These are phyloP conservation scores for Heliamphora exappendiculata DNA, from an alignment of 148 eudicot species.

Conservation along the genomic window DNA sequence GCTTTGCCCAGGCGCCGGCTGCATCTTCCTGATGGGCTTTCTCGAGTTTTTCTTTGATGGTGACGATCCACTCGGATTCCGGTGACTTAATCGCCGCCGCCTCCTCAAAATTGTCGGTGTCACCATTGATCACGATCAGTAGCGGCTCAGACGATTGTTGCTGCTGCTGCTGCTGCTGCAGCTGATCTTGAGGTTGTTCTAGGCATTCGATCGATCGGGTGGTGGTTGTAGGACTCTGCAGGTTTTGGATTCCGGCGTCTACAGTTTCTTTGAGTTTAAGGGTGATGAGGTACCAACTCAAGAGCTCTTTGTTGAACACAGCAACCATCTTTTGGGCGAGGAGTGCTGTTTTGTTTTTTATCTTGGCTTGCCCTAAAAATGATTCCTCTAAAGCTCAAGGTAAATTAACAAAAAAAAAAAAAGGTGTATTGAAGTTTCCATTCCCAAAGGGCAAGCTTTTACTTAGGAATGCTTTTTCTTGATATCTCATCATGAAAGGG, in stretches of 20 bases:
- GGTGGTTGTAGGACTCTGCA: conserved; percentile 13
- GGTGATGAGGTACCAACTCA: conserved; percentile 91
- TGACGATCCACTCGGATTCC: conserved; percentile 62
- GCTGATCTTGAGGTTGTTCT: background rate
- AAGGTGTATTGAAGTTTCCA: background rate
- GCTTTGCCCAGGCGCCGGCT: conserved; percentile 52
- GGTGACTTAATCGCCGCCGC: conserved; percentile 21
- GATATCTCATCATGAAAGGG: too few species aligned
- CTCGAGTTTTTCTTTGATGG: conserved; percentile 51
- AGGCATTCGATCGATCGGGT: conserved; percentile 23
- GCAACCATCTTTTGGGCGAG: conserved; percentile 55
- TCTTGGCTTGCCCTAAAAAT: background rate
- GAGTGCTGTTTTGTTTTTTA: background rate
- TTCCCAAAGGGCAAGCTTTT: background rate
- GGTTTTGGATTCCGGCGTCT: conserved; percentile 40
- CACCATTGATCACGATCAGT: conserved; percentile 20
- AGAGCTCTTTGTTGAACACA: conserved; percentile 85
- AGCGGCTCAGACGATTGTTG: conserved; percentile 18
- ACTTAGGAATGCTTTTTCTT: background rate
- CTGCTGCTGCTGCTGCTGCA: conserved; percentile 17
- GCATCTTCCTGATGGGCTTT: conserved; percentile 48
- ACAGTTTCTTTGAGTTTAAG: conserved; percentile 79
- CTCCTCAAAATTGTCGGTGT: conserved; percentile 4
- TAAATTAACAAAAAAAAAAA: too few species aligned
- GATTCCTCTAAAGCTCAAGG: background rate